Evolutionary conservation across 148 eudicot genomes (phyloP).

Genomic region (Gaultheria prostrata): DNA sequence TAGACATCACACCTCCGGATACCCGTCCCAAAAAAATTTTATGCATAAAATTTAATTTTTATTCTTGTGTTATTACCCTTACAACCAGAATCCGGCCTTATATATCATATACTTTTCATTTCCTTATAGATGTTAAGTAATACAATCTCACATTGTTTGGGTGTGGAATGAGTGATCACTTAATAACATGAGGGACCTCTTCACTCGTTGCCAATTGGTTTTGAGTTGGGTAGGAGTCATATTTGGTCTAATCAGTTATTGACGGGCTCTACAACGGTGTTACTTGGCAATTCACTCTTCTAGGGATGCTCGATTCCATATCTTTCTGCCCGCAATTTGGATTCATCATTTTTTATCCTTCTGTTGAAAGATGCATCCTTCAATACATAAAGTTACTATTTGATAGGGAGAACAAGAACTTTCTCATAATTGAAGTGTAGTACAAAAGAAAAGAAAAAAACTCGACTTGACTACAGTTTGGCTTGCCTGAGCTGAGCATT

Average conservation of each 20-base stretch:
- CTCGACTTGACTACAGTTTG: not conserved
- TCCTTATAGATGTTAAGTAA: no score
- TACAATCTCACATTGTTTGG: no score
- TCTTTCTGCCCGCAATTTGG: not conserved
- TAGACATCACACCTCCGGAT: no score
- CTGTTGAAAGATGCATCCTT: not conserved
- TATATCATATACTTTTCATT: no score
- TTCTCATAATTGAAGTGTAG: not conserved
- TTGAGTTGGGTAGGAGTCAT: not conserved
- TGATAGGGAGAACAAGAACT: not conserved
- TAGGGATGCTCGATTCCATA: not conserved
- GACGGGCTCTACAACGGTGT: not conserved
- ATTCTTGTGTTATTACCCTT: no score
- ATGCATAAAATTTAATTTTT: no score
- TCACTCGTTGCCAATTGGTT: no score
- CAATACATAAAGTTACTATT: not conserved
- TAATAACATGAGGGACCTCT: no score
- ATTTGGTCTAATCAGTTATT: not conserved
- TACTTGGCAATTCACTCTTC: not conserved
- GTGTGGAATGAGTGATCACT: no score
- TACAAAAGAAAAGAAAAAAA: not conserved
- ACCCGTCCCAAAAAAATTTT: no score
- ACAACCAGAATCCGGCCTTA: no score
- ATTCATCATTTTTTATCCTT: not conserved
- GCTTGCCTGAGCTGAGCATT: slow-evolving; percentile 4